A percentile compares a stretch with the other conserved stretches of the same genome.
These are phyloP conservation scores for Fragaria vesca DNA, from an alignment of 306 rosid genomes.

Conservation along the genomic window DNA sequence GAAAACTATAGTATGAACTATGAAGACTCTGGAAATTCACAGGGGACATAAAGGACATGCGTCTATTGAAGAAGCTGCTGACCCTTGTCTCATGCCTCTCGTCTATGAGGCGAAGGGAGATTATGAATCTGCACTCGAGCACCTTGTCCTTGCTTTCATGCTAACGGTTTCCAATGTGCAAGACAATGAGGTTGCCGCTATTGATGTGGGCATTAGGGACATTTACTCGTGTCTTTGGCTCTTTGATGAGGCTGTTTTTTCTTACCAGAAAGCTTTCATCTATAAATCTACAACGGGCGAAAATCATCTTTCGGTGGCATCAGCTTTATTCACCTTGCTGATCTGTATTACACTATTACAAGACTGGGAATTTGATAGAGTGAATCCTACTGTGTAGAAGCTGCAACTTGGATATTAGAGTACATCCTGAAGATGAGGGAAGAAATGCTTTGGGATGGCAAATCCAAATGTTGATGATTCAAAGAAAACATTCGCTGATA, in stretches of 20 bases:
- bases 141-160: conserved; percentile 86
- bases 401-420: conserved; percentile 81
- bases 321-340: conserved; percentile 70
- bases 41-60: conserved; percentile 63
- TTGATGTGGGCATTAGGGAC: conserved; percentile 77
- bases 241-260: conserved; percentile 75
- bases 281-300: conserved; percentile 73
- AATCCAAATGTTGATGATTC: conserved; percentile 91
- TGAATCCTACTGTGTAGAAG: conserved; percentile 68
- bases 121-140: conserved; percentile 76
- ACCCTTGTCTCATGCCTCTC: conserved; percentile 83
- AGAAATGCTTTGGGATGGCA: conserved; percentile 88
- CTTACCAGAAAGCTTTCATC: conserved; percentile 86
- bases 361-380: conserved; percentile 67
- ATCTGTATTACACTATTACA: conserved; percentile 66
- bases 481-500: conserved; percentile 62
- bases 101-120: conserved; percentile 78
- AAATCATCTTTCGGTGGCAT: conserved; percentile 65
- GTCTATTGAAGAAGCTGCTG: conserved; percentile 78
- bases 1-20: conserved; percentile 42
- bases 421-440: conserved; percentile 76
- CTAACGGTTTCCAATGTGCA: conserved; percentile 78
- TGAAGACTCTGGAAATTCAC: conserved; percentile 68
- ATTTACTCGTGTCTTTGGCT: conserved; percentile 70
- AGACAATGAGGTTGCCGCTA: conserved; percentile 70